Evolutionary conservation across 805 yeast genomes (phyloP).

Genomic region (Wickerhamomyces subpelliculosus): DNA sequence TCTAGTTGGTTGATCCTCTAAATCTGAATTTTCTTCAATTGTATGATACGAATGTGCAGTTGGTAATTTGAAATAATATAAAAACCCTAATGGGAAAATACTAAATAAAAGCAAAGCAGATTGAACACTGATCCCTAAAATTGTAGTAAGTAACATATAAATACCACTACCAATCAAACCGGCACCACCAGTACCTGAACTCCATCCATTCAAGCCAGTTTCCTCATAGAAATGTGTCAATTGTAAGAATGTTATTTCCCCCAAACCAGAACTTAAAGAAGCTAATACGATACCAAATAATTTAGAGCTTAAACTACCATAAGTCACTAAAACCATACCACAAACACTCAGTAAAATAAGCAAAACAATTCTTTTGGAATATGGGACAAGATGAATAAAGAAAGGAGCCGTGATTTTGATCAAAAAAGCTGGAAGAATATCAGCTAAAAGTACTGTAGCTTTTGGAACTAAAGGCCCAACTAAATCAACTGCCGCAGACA

Average conservation of each 20-base stretch:
- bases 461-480: constrained; percentile 83
- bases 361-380: constrained; percentile 42
- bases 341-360: constrained; percentile 51
- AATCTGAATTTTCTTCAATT: background rate
- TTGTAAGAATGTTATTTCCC: constrained; percentile 84
- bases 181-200: constrained; percentile 95
- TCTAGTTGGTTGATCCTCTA: background rate
- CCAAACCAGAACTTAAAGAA: constrained; percentile 79
- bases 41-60: constrained; percentile 5
- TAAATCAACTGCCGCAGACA: constrained; percentile 87
- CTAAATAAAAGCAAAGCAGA: constrained; percentile 52
- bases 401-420: constrained; percentile 75
- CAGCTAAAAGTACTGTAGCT: constrained; percentile 78
- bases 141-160: constrained; percentile 66
- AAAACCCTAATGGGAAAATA: constrained; percentile 45
- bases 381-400: constrained; percentile 60
- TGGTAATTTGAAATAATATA: constrained; percentile 28
- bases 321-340: constrained; percentile 67
- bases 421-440: constrained; percentile 74
- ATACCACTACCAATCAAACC: constrained; percentile 78
- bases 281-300: constrained; percentile 73
- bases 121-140: constrained; percentile 49
- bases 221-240: constrained; percentile 70
- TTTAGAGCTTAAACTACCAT: constrained; percentile 29
- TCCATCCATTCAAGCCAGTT: constrained; percentile 74